Evolutionary conservation across 2,329 filamentous ascomycete species (phyloP).

Genomic region (Penicillium sp.): DNA sequence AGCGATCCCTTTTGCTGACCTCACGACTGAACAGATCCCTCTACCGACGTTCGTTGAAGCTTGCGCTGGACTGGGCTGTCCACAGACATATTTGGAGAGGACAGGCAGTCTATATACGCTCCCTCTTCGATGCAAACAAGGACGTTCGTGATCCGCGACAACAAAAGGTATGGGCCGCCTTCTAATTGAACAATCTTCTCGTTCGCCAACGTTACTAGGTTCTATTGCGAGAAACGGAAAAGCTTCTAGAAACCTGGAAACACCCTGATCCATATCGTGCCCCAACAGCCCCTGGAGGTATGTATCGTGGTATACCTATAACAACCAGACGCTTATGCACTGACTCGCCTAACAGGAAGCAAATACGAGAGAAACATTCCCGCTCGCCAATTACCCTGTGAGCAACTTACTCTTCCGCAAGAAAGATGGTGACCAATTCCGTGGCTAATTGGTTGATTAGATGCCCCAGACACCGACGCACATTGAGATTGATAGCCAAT

Average conservation of each 20-base stretch:
- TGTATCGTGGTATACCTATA: constrained; percentile 32
- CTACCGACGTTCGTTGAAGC: constrained; percentile 90
- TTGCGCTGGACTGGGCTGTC: constrained; percentile 93
- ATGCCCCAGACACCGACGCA: constrained; percentile 14
- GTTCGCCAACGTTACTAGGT: constrained; percentile 59
- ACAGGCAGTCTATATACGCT: constrained; percentile 93
- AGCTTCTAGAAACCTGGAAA: constrained; percentile 90
- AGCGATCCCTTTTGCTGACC: constrained; percentile 9
- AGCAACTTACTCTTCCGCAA: constrained; percentile 46
- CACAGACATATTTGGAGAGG: constrained; percentile 93
- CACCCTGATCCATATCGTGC: constrained; percentile 92
- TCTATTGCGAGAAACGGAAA: constrained; percentile 85
- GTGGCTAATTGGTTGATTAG: constrained; percentile 19
- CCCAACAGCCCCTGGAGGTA: constrained; percentile 93
- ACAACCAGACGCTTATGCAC: constrained; percentile 8
- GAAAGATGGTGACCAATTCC: background rate
- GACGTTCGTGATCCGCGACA: constrained; percentile 82
- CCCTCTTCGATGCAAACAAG: constrained; percentile 92
- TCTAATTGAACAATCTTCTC: background rate
- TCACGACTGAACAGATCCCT: constrained; percentile 59
- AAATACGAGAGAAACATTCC: constrained; percentile 96
- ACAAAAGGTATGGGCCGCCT: constrained; percentile 68
- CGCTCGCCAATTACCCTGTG: constrained; percentile 78
- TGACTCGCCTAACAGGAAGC: constrained; percentile 64
- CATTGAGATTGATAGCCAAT: background rate